Conservation (phyloP, 2,329 filamentous ascomycete species). For the Trichoderma arundinaceum region DNA sequence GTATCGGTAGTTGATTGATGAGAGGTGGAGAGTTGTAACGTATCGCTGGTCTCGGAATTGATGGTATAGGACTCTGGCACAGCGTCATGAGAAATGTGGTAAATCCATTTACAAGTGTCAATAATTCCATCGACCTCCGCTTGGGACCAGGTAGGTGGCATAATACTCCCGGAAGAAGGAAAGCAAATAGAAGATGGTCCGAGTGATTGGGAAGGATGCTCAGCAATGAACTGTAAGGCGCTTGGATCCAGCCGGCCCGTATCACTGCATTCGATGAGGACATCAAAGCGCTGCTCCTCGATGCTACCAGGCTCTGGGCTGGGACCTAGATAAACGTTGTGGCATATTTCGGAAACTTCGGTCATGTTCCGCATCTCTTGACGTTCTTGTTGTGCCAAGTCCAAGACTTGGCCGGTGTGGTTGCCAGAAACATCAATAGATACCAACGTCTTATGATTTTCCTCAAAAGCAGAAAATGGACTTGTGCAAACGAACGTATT, state of each 20-base stretch:
- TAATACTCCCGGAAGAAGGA: constrained; percentile 90
- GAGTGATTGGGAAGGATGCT: constrained; percentile 55
- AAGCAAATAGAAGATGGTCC: constrained; percentile 65
- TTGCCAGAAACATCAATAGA: constrained; percentile 74
- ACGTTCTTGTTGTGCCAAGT: constrained; percentile 89
- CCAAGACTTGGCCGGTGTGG: constrained; percentile 77
- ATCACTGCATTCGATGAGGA: constrained; percentile 89
- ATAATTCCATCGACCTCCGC: constrained; percentile 83
- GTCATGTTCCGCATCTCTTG: constrained; percentile 95
- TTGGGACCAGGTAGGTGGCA: constrained; percentile 83
- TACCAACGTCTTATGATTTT: constrained; percentile 71
- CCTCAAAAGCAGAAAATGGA: constrained; percentile 74
- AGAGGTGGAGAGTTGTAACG: constrained; percentile 36
- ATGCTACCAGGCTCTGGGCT: constrained; percentile 72
- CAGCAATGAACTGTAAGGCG: constrained; percentile 67
- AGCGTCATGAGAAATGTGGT: constrained; percentile 76
- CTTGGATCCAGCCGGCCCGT: constrained; percentile 75
- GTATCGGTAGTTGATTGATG: constrained; percentile 32
- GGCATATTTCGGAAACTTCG: constrained; percentile 82
- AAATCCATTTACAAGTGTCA: constrained; percentile 89
- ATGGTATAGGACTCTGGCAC: constrained; percentile 46
- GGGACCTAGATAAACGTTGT: constrained; percentile 89
- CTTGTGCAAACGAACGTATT: constrained; percentile 80
- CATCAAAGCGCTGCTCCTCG: constrained; percentile 71
- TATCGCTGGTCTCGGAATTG: constrained; percentile 41